Conservation (phyloP, 2,329 filamentous ascomycete genomes). For the Sarocladiaceae sp. region DNA sequence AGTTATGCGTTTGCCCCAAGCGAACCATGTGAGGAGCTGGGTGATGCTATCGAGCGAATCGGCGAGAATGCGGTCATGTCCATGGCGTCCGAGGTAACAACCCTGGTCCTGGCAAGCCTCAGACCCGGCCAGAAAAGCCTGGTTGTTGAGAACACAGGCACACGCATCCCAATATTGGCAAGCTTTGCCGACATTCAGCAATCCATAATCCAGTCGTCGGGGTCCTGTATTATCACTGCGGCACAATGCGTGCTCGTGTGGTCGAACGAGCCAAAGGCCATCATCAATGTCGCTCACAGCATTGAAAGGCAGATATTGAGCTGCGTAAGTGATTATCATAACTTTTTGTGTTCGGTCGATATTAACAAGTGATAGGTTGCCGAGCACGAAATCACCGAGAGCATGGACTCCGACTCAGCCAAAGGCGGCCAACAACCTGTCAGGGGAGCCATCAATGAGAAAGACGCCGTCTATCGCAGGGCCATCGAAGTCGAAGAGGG, state of each 20-base stretch:
- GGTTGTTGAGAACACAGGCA: slow-evolving; percentile 17
- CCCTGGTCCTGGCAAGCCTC: slow-evolving; percentile 17
- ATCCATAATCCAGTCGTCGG: slow-evolving; percentile 14
- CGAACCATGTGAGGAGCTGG: slow-evolving; percentile 18
- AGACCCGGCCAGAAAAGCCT: slow-evolving; percentile 16
- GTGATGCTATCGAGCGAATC: slow-evolving; percentile 16
- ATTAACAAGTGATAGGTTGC: slow-evolving; percentile 8
- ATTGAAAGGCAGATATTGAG: slow-evolving; percentile 21
- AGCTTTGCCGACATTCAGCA: slow-evolving; percentile 16
- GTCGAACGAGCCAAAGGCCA: slow-evolving; percentile 18
- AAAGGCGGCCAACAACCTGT: slow-evolving; percentile 10
- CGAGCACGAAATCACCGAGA: slow-evolving; percentile 19
- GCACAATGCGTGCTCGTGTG: slow-evolving; percentile 20
- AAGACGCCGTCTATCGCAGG: slow-evolving; percentile 18
- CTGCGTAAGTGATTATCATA: slow-evolving; percentile 15
- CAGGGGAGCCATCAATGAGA: slow-evolving; percentile 21
- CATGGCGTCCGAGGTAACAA: slow-evolving; percentile 20
- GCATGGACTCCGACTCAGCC: slow-evolving; percentile 18
- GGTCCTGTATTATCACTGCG: slow-evolving; percentile 17
- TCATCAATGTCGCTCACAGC: slow-evolving; percentile 20
- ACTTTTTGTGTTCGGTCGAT: not conserved
- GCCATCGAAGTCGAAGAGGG: slow-evolving; percentile 22
- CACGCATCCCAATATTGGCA: slow-evolving; percentile 19
- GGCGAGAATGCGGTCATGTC: slow-evolving; percentile 19
- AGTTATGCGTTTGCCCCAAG: slow-evolving; percentile 17